A percentile compares a stretch with the other conserved stretches of the same genome.
Conservation (phyloP, 1,284 basidiomycete genomes). For the Cerioporus squamosus region DNA sequence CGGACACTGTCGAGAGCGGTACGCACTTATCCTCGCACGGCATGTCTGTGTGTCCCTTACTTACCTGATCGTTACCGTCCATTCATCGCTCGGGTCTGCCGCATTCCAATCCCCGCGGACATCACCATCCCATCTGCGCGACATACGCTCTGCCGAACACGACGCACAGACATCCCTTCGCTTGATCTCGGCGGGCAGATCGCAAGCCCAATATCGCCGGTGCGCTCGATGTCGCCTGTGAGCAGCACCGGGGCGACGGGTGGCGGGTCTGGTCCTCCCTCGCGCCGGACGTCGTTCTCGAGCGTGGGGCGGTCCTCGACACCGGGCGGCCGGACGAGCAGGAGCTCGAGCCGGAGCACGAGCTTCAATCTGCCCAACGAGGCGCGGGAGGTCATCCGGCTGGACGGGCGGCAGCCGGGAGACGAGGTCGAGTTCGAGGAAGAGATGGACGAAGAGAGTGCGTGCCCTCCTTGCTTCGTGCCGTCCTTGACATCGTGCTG, state of each 20-base stretch:
- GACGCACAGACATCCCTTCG: constrained; percentile 65
- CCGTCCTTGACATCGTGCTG: not conserved
- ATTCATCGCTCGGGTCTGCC: not conserved
- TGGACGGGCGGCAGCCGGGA: constrained; percentile 43
- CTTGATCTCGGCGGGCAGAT: constrained; percentile 52
- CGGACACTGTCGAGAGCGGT: constrained; percentile 83
- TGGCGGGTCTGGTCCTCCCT: constrained; percentile 67
- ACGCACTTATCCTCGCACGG: constrained; percentile 28
- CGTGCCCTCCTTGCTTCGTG: constrained; percentile 31
- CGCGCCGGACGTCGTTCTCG: constrained; percentile 81
- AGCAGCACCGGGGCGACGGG: constrained; percentile 40
- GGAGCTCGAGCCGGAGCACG: constrained; percentile 77
- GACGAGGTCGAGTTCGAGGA: constrained; percentile 73
- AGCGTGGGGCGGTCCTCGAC: constrained; percentile 50
- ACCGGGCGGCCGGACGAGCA: constrained; percentile 58
- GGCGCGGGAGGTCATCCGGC: constrained; percentile 57
- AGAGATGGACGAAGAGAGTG: constrained; percentile 87
- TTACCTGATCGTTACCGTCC: not conserved
- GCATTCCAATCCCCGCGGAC: not conserved
- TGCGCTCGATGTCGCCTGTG: constrained; percentile 32
- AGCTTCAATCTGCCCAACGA: constrained; percentile 82
- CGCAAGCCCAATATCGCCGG: constrained; percentile 31
- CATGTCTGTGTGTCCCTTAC: not conserved
- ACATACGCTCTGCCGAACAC: not conserved
- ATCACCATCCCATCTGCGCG: not conserved